phyloP scores from a whole-genome alignment of 768 basidiomycete genomes.

The Dioszegia crocea region DNA sequence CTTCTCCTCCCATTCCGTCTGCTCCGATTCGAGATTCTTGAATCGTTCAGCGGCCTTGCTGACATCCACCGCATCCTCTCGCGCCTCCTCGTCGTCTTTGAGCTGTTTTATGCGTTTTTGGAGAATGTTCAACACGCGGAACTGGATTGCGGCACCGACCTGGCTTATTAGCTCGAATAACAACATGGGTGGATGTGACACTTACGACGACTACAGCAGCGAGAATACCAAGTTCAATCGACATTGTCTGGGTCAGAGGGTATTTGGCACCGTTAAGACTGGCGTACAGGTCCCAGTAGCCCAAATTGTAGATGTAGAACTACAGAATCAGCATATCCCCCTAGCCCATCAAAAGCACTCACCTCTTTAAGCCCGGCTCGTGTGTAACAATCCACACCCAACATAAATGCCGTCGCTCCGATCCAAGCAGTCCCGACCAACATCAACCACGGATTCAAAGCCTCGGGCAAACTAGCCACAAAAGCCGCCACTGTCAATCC shows the following conservation, averaged over 20 bases:
- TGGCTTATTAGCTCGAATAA: slow-evolving; percentile 5
- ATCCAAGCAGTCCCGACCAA: slow-evolving; percentile 78
- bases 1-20: slow-evolving; percentile 79
- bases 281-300: slow-evolving; percentile 73
- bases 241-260: slow-evolving; percentile 83
- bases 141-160: slow-evolving; percentile 84
- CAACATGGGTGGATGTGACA: neutral
- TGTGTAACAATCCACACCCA: slow-evolving; percentile 91
- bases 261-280: slow-evolving; percentile 67
- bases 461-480: slow-evolving; percentile 75
- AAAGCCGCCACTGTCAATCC: slow-evolving; percentile 79
- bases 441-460: slow-evolving; percentile 79
- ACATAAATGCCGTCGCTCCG: slow-evolving; percentile 81
- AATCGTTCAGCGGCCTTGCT: slow-evolving; percentile 68
- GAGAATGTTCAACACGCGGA: slow-evolving; percentile 75
- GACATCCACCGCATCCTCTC: slow-evolving; percentile 71
- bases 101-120: slow-evolving; percentile 70
- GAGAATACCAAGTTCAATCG: slow-evolving; percentile 85
- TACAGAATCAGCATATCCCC: slow-evolving; percentile 43
- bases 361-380: slow-evolving; percentile 91
- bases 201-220: slow-evolving; percentile 65
- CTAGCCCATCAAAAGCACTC: neutral
- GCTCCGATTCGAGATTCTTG: slow-evolving; percentile 62
- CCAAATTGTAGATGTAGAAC: slow-evolving; percentile 96
- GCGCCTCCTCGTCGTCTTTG: slow-evolving; percentile 62